Base-by-base conservation (phyloP, 2,329 filamentous ascomycete genomes). In the Pseudocercospora eumusae region DNA sequence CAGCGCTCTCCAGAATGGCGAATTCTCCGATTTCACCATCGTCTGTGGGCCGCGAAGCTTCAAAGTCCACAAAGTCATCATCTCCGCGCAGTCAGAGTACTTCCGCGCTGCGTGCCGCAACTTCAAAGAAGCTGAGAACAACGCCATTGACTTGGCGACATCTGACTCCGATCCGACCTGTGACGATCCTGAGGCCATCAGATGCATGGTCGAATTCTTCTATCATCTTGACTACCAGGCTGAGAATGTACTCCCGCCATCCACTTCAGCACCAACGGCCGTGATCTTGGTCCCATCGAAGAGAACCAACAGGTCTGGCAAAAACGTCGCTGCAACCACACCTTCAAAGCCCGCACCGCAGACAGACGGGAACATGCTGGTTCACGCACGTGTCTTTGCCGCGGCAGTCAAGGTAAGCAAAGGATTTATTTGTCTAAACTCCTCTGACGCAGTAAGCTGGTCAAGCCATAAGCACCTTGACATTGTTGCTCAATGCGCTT, bases 141-240 rank as follows among this genome's bases (percentile, higher is more conserved):
- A 63, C 23, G 52, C 13, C 11, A 70, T 71, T 56, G 44, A 63
- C 6, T 62, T 69, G 23, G 64, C 63, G 20, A 55, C 68, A 6
- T 53, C 33, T 4, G 56, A 63, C 9, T 15, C 23, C 0, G 66
- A 66, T 31, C 64, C 62, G 10, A 53, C 60, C 3, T 66, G 62
- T 59, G 68, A 71, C 27, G 67, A 72, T 33, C 67, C 70, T 9
- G 68, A 69, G 10, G 61, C 60, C 6, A 57, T 74, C 23, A 64
- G 67, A 56, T 52, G 60, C 15, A 71, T 73, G 69, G 61, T 72
- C 18, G 44, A 74, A 36, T 72, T 63, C 64, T 66, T 72, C 60
- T 74, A 74, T 54, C 60, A 70, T 31, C 62, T 68, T 36, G 69
- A 72, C 56, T 71, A 72, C 63, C 7, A 44, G 25, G 15, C 42